Evolutionary conservation across 805 yeast species (phyloP), one percentile per base, ranked within the genome.

Genomic region (Kockiozyma suomiensis): DNA sequence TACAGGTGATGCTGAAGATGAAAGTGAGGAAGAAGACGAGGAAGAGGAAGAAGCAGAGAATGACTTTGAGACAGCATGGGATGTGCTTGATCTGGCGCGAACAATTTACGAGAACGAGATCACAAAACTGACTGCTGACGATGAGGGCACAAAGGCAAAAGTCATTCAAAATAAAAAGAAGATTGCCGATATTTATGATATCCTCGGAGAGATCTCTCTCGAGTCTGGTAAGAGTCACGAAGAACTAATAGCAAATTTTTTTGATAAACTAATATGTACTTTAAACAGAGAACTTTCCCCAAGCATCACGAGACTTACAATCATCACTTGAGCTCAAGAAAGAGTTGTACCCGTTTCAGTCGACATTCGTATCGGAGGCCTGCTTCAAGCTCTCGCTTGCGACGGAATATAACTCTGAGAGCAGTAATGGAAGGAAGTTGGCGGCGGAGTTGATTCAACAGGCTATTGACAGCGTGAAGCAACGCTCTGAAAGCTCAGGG

Each of bases 41-140:
- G 75, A 67, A 4, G 74, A 65, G 5, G 73, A 68, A 8, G 72
- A 68, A 7, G 64, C 54, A 15, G 82, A 82, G 42, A 79, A 84
- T 17, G 96, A 87, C 68, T 89, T 93, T 69, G 96, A 88, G 70
- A 82, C 86, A 17, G 96, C 97, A 0, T 88, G 97, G 94, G 94
- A 88, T 54, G 66, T 68, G n/a, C 75, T 91, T 19, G 97, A 92
- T 70, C 77, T 89, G 41, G 82, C 97, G 1, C 81, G 97, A 63
- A 79, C 86, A 1, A 71, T 88, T 46, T 87, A 83, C 66, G 85
- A 83, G 70, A 72, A 77, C 48, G 70, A 78, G 54, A 67, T 82
- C 3, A 74, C 75, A 65, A 73, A 6, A 33, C 17, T 43, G 42
- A 47, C 30, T 5, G 52, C 63, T 17, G 65, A 62, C 10, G 57